A percentile compares a stretch with the other conserved stretches of the same genome.
phyloP scores from a whole-genome alignment of 768 basidiomycete genomes.

The Pholiota molesta region DNA sequence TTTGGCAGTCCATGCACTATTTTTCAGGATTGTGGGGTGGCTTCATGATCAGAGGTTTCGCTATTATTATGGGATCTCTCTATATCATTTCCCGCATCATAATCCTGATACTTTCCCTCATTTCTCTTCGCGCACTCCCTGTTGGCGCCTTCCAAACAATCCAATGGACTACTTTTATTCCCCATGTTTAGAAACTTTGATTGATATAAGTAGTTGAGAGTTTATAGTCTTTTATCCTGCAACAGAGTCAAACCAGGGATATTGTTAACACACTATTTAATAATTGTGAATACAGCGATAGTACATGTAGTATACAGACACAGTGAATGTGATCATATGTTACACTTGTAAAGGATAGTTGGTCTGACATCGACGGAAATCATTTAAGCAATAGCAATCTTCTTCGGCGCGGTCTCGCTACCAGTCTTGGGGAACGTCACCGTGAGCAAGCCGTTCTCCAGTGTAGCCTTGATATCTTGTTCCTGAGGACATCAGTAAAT shows the following conservation, averaged over 20 bases:
- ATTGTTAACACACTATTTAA: no score
- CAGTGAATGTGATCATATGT: neutral
- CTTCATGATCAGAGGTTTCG: neutral
- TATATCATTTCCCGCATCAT: neutral
- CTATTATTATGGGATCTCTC: neutral
- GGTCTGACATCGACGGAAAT: no score
- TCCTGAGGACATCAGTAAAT: slow-evolving; percentile 32
- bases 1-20: neutral
- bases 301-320: no score
- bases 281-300: no score
- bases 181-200: neutral
- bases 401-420: slow-evolving; percentile 30
- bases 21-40: neutral
- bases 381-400: slow-evolving; percentile 32
- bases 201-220: no score
- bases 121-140: neutral
- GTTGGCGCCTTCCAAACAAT: neutral
- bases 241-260: no score
- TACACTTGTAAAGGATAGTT: neutral
- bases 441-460: slow-evolving; percentile 52
- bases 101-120: neutral
- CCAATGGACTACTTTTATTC: neutral
- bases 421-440: slow-evolving; percentile 52
- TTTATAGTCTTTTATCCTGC: no score
- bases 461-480: slow-evolving; percentile 32